Base-by-base conservation (phyloP, 805 yeast genomes). In the Myxozyma mucilagina region DNA sequence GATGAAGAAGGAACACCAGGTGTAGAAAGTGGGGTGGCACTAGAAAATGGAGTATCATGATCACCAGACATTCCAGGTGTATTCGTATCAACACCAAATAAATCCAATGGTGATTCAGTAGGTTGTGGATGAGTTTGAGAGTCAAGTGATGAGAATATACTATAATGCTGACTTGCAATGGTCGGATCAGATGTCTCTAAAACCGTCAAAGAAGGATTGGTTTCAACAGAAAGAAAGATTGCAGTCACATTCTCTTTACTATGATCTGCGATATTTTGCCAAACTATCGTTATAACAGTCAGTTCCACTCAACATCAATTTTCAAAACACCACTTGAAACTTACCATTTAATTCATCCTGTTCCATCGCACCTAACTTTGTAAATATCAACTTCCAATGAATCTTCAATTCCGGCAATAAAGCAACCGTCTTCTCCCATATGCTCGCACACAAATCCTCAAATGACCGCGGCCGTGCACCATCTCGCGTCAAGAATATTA, bases 401-500 rank as follows among this genome's bases (percentile, higher is more conserved):
- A 66, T 63, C 8, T 68, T 57, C n/a, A 68, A 45, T 14, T 60
- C 47, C 8, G 67, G 59, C 20, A 68, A 56, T 1, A 74, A 47
- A 18, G 48, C 63, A 29, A 71, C 43, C 1, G 76, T 70, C 18
- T 63, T 64, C 35, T 69, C 73, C 77, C 77, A 74, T n/a, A 74
- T 69, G 36, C 68, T 71, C 0, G 67, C 65, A 51, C 65, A 71
- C 13, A 71, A 69, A 20, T 73, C 75, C 38, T 71, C 76, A 35
- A 64, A 56, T 11, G 68, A 59, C 31, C 70, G 53, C 20, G 70
- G 61, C 6, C 70, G 57, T 9, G 61, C 50, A 10, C 68, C 65
- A 34, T 60, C 64, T 20, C 64, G 58, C 11, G 53, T 57, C 11
- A 74, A 49, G 10, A 70, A 56, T 43, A 71, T 88, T 0, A 90